Evolutionary conservation across 148 eudicot species (phyloP), one percentile per base, ranked within the genome.

Genomic region (Fagopyrum tataricum): DNA sequence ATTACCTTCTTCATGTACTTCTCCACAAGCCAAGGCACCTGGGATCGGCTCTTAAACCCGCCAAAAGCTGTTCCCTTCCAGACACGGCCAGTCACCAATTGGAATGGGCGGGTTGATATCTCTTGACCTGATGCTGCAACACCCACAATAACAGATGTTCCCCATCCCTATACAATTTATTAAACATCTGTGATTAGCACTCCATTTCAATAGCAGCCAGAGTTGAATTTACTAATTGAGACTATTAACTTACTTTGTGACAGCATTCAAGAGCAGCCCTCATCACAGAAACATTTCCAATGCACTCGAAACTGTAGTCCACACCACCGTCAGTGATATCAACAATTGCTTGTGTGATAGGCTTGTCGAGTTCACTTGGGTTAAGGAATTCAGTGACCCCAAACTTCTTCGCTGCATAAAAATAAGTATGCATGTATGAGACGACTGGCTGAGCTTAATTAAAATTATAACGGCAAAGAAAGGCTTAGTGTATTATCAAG

Each of bases 31-130:
- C 93, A 92, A 75, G 99, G 99, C 23, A 95, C 99, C 74, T 95
- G 99, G 42, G 99, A 92, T 13, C 99, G 96, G 82, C 99, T 95
- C 89, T 95, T 95, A 80, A 95, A 95, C 44, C 99, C 99, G 23
- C 98, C 98, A 85, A 93, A 94, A 26, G 98, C 97, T 12, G 98
- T 94, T 76, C 98, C 98, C 84, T 94, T 94, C 98, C 98, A 94
- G 43, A 94, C 97, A 76, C 98, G 97, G 37, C 98, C 98, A 43
- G 98, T 94, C 73, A 94, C 98, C 84, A 94, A 77, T 81, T 91
- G 97, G 86, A 94, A 94, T 37, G 98, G 98, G 56, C 99, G 99
- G 66, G 99, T 95, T 13, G 90, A 81, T 73, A 95, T 92, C 87
- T 95, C 99, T 79, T 95, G 92, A 71, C 99, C 99, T 9, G 99